Conservation (phyloP, 345 rosid genomes). For the Boechera divaricarpa region DNA sequence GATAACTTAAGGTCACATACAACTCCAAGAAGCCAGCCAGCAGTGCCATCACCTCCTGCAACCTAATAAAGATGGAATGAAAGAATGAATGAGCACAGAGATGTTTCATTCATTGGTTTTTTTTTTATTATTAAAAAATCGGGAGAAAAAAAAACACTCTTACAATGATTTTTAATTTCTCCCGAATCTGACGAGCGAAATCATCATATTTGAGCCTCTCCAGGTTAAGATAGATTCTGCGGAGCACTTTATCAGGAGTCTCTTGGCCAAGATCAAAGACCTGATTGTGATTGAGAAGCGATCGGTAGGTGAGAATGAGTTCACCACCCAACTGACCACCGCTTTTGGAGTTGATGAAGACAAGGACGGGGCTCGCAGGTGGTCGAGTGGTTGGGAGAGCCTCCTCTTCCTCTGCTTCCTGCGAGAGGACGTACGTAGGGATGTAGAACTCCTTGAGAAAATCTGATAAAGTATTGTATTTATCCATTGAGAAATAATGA, state of each 20-base stretch:
- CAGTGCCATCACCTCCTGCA: constrained; percentile 99
- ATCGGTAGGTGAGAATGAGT: constrained; percentile 75
- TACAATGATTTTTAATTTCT: constrained; percentile 72
- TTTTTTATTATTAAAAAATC: background rate
- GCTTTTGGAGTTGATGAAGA: constrained; percentile 88
- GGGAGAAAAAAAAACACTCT: constrained; percentile 22
- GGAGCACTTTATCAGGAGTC: constrained; percentile 71
- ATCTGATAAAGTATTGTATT: constrained; percentile 9
- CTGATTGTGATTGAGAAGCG: constrained; percentile 68
- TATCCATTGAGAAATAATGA: background rate
- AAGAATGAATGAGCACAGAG: too few species aligned
- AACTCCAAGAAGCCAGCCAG: constrained; percentile 98
- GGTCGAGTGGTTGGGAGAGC: constrained; percentile 38
- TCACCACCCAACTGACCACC: constrained; percentile 95
- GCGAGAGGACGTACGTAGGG: constrained; percentile 55
- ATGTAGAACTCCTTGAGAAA: constrained; percentile 56
- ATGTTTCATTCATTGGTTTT: background rate
- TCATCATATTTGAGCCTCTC: constrained; percentile 65
- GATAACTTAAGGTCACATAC: constrained; percentile 85
- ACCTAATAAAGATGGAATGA: constrained; percentile 46
- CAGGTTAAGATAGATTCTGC: constrained; percentile 67
- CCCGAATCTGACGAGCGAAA: constrained; percentile 57
- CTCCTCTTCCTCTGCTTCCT: constrained; percentile 40
- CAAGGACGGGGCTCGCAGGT: constrained; percentile 73
- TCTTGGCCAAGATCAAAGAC: constrained; percentile 81